Base-by-base conservation (phyloP, 192 early-diverging fungal species). In the Mortierella claussenii region DNA sequence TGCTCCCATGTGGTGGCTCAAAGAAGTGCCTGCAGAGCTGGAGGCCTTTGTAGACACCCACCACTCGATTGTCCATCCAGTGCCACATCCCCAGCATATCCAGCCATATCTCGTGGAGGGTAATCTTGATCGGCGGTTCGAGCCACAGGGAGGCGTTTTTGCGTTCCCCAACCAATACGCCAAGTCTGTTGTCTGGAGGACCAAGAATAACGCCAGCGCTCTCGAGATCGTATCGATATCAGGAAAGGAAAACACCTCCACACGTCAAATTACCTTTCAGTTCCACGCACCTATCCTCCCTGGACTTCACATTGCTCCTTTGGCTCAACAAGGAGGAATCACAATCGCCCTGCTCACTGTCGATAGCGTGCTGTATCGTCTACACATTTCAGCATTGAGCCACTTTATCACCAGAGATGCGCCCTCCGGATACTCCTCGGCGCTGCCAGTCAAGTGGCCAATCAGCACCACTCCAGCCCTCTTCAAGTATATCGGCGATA, bases 1-100 rank as follows among this genome's bases (percentile, higher is more conserved):
- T 10, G 37, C 63, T 15, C 71, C 71, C 36, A 62, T 76, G 73
- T 76, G 73, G 73, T 76, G 73, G 73, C 65, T 67, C 54, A 76
- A 76, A 31, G 73, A 76, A 52, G 73, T 76, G 15, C 73, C 73
- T 36, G 73, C 67, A 23, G 64, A 76, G 36, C 33, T 57, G 1
- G 64, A 76, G 43, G 51, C 73, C 10, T 76, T 76, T 76, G 73
- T 61, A 20, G 64, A 76, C 43, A 46, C 52, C 24, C 58, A 49
- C 7, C 58, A 62, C 24, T 32, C 64, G 15, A 32, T 62, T 27
- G 60, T 9, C 50, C 73, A 76, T 18, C 43, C 21, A 2, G 64
- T 76, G 0, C 73, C 73, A 20, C 45, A 26, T 26, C 64, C 64
- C 12, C 21, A 54, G 20, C 36, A 60, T 21, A 31, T 60, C 11